phyloP scores from a whole-genome alignment of 306 rosid species.

The Vigna radiata region DNA sequence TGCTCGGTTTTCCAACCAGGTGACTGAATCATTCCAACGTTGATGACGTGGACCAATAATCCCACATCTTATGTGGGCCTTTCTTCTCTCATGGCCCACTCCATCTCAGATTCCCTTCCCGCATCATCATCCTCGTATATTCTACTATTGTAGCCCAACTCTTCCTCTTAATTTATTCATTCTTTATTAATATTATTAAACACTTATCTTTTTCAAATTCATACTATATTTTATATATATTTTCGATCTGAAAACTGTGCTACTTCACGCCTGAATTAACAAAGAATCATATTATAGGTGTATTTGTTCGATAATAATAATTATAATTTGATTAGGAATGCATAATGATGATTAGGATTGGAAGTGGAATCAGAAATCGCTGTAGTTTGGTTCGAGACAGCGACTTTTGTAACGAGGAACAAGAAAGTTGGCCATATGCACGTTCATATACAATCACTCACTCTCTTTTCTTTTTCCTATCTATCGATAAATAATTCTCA shows the following conservation, averaged over 20 bases:
- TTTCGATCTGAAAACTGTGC: too few species aligned
- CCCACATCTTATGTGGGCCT: conserved; percentile 8
- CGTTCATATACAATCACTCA: background rate
- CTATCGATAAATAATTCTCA: too few species aligned
- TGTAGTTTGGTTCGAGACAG: conserved; percentile 26
- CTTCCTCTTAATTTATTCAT: background rate
- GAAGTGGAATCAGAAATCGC: too few species aligned
- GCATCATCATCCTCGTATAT: conserved; percentile 36
- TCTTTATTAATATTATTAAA: too few species aligned
- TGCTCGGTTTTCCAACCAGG: conserved; percentile 39
- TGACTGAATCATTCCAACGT: conserved; percentile 41
- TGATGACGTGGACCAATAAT: conserved; percentile 40
- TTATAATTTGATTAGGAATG: too few species aligned
- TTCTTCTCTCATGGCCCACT: background rate
- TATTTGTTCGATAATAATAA: too few species aligned
- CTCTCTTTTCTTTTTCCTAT: too few species aligned
- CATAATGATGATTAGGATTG: too few species aligned
- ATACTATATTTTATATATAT: too few species aligned
- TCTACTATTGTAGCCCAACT: background rate
- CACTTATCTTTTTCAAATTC: too few species aligned
- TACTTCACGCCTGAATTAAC: too few species aligned
- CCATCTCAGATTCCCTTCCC: conserved; percentile 29
- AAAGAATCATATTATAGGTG: too few species aligned
- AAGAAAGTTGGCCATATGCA: background rate
- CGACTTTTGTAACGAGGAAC: conserved; percentile 20